These are phyloP conservation scores for Hypoxylon sp. DNA, from an alignment of 2,329 filamentous ascomycete genomes.

Conservation along the genomic window DNA sequence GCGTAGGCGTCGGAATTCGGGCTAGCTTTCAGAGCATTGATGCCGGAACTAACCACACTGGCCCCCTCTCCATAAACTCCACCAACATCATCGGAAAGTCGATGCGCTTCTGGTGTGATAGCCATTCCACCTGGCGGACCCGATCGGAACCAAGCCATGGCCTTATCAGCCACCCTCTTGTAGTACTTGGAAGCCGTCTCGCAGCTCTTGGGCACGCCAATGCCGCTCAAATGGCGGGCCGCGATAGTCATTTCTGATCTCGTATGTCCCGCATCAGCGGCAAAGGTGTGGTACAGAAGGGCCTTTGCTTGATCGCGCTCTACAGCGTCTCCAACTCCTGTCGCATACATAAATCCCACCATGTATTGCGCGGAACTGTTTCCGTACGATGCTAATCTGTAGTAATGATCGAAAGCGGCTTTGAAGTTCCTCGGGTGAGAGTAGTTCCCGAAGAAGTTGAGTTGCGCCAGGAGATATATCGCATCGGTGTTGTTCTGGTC, in stretches of 20 bases:
- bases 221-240: conserved; percentile 86
- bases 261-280: conserved; percentile 85
- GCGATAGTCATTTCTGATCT: conserved; percentile 94
- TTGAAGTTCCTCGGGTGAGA: conserved; percentile 86
- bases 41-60: conserved; percentile 88
- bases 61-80: conserved; percentile 97
- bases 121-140: conserved; percentile 90
- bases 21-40: conserved; percentile 81
- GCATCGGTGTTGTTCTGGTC: conserved; percentile 81
- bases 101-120: conserved; percentile 83
- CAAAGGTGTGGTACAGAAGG: conserved; percentile 93
- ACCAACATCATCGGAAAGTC: conserved; percentile 90
- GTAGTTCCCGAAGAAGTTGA: conserved; percentile 98
- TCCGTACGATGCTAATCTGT: conserved; percentile 81
- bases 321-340: conserved; percentile 86
- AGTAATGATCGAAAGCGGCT: conserved; percentile 85
- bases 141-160: conserved; percentile 86
- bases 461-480: conserved; percentile 88
- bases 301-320: conserved; percentile 91
- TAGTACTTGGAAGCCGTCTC: conserved; percentile 90
- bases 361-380: conserved; percentile 96
- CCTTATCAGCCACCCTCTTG: conserved; percentile 93
- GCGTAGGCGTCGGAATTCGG: conserved; percentile 85
- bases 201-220: conserved; percentile 88
- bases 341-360: conserved; percentile 95